Conservation (phyloP, 2,329 filamentous ascomycete species). For the Pseudogymnoascus sp. region DNA sequence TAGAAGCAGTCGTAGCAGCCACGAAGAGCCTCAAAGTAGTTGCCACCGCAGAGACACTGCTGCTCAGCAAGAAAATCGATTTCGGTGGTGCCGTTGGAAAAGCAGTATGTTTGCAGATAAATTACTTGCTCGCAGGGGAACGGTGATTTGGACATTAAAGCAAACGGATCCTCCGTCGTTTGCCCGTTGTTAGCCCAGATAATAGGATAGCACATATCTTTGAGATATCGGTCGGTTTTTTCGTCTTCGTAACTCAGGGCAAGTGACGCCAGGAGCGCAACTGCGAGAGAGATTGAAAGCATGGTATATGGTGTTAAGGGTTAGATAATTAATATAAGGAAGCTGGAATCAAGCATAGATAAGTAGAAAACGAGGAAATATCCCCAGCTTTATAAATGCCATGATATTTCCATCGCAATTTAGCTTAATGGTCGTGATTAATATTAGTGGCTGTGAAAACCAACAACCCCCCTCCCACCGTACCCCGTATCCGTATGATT, state of each 20-base stretch:
- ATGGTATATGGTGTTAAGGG: not conserved
- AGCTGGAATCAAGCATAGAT: too few relatives aligned
- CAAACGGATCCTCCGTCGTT: not conserved
- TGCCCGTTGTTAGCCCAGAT: not conserved
- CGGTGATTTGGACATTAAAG: not conserved
- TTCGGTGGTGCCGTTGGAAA: conserved; percentile 11
- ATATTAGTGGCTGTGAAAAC: too few relatives aligned
- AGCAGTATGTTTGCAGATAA: not conserved
- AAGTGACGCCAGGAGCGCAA: not conserved
- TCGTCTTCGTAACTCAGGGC: not conserved
- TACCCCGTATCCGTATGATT: not conserved
- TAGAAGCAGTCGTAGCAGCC: conserved; percentile 7
- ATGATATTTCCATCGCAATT: too few relatives aligned
- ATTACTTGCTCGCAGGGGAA: not conserved
- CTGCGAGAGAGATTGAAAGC: not conserved
- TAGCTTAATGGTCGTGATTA: too few relatives aligned
- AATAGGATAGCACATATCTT: not conserved
- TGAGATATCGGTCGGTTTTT: not conserved
- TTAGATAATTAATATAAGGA: too few relatives aligned
- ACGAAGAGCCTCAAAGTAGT: not conserved
- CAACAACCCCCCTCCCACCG: too few relatives aligned
- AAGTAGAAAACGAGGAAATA: too few relatives aligned
- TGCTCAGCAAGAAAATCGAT: conserved; percentile 14
- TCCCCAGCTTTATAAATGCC: too few relatives aligned
- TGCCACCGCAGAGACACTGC: conserved; percentile 13